Evolutionary conservation across 2,329 filamentous ascomycete species (phyloP).

Genomic region (Ophiostoma sp.): DNA sequence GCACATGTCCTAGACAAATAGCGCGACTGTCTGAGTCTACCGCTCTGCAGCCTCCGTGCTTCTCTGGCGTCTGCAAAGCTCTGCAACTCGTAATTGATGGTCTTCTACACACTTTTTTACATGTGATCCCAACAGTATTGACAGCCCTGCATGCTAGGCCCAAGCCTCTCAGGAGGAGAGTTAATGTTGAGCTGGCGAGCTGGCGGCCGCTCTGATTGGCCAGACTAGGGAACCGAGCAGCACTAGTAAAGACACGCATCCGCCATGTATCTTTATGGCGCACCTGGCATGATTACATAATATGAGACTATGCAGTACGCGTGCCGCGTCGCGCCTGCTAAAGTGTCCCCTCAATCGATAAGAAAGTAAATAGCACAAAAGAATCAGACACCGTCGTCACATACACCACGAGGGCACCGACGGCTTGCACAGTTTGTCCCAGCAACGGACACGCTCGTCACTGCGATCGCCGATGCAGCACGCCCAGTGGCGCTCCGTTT

Average conservation of each 20-base stretch:
- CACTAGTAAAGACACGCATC: neutral
- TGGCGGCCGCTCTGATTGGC: slow-evolving; percentile 1
- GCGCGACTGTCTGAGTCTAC: neutral
- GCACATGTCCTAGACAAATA: neutral
- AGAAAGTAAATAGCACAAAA: slow-evolving; percentile 6
- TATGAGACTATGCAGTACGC: neutral
- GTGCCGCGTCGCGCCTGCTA: slow-evolving; percentile 3
- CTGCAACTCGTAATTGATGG: neutral
- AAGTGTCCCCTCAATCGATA: slow-evolving; percentile 16
- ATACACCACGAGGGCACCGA: neutral
- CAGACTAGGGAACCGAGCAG: neutral
- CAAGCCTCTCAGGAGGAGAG: neutral
- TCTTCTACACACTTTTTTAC: neutral
- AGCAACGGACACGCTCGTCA: neutral
- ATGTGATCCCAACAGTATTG: slow-evolving; percentile 14
- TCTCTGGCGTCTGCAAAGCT: neutral
- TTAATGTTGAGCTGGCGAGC: neutral
- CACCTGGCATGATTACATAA: neutral
- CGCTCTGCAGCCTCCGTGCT: neutral
- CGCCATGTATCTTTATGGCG: neutral
- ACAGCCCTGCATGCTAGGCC: neutral
- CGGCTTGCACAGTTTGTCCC: neutral
- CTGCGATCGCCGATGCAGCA: neutral
- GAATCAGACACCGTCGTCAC: neutral
- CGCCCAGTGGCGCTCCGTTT: neutral